Evolutionary conservation across 2,329 filamentous ascomycete genomes (phyloP).

Genomic region (Cordyceps cicadae): DNA sequence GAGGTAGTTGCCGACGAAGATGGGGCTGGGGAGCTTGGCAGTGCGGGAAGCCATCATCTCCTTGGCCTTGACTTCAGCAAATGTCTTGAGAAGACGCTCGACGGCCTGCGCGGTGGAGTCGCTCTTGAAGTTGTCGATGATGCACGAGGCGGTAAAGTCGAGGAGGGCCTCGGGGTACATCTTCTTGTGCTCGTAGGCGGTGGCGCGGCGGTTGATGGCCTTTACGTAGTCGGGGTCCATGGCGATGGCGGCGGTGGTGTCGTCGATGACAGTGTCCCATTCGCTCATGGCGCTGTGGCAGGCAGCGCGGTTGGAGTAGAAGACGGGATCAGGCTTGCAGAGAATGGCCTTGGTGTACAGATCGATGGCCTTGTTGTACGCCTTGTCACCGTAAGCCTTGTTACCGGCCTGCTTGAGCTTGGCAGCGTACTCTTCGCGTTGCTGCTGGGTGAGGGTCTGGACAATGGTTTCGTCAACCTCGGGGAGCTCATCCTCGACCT

Average conservation of each 20-base stretch:
- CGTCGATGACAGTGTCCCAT: conserved; percentile 94
- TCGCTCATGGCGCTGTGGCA: conserved; percentile 90
- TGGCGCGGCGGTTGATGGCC: conserved; percentile 90
- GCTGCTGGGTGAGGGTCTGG: conserved; percentile 44
- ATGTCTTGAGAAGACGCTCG: conserved; percentile 90
- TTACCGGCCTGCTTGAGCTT: conserved; percentile 95
- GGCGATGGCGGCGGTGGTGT: conserved; percentile 88
- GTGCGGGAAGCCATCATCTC: conserved; percentile 77
- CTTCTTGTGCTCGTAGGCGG: conserved; percentile 89
- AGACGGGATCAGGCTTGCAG: conserved; percentile 95
- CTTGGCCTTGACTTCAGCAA: conserved; percentile 89
- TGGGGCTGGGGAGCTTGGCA: conserved; percentile 86
- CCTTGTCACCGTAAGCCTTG: conserved; percentile 89
- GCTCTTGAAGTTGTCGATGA: conserved; percentile 96
- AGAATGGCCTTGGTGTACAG: conserved; percentile 93
- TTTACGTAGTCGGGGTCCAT: conserved; percentile 96
- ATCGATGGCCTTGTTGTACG: conserved; percentile 87
- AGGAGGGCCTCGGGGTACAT: conserved; percentile 90
- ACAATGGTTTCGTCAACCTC: conserved; percentile 55
- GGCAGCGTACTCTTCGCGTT: conserved; percentile 77
- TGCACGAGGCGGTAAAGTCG: conserved; percentile 97
- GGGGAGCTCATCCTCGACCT: conserved; percentile 60
- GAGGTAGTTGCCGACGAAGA: conserved; percentile 96
- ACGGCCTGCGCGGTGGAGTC: conserved; percentile 81
- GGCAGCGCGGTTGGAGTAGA: conserved; percentile 96